Base-by-base conservation (phyloP, 2,329 filamentous ascomycete species). In the Colletotrichum australisinense region DNA sequence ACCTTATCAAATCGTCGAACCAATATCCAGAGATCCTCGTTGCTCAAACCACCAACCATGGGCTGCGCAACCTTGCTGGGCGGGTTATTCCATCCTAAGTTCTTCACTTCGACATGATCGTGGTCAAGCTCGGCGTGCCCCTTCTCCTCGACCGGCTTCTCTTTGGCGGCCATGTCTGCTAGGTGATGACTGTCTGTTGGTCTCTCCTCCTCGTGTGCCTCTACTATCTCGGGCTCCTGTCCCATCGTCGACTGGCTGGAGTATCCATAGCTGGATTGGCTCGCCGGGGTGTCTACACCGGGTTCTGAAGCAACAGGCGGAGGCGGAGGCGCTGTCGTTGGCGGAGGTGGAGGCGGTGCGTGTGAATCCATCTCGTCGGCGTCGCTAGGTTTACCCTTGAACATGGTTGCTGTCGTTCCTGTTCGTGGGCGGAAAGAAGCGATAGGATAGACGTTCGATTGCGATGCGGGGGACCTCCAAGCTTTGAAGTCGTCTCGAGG, bases 11-110 rank as follows among this genome's bases (percentile, higher is more conserved):
- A 95, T 1, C 93, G 87, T 28, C 93, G 86, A 35, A 94, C 84
- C 22, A 95, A 83, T 62, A 93, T 84, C 92, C 93, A 95, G 0
- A 95, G 81, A 74, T 95, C 91, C 52, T 95, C 92, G 75, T 95
- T 95, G 14, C 86, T 85, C 72, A 95, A 80, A 0, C 93, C 92
- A 1, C 91, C 90, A 0, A 94, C 90, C 12, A 95, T 84, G 0
- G 90, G 91, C 32, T 83, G 84, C 0, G 88, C 82, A 42, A 93
- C 88, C n/a, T 86, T 79, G 32, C 88, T 82, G 65, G 89, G 86
- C 35, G 86, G 84, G 72, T 92, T 87, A 74, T 92, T 90, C 93
- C 93, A 94, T n/a, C 93, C 93, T 22, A 94, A 80, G 76, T 94
- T 87, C 59, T 87, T 87, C 3, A 93, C 91, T 72, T 93, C 91